phyloP scores from a whole-genome alignment of 225 moss, liverwort and hornwort genomes.

The Sphagnum tenellum region DNA sequence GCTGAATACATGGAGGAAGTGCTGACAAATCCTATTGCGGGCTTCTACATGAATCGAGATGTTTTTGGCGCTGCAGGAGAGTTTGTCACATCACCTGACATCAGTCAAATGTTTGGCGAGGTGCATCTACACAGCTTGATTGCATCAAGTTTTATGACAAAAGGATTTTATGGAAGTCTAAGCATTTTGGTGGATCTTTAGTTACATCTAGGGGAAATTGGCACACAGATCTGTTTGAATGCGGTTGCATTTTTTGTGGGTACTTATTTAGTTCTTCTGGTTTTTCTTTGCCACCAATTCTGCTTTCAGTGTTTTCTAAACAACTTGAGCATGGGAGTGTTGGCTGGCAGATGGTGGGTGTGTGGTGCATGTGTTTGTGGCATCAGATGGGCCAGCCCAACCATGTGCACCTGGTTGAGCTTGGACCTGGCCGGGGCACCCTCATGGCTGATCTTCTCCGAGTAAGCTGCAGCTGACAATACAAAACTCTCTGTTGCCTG shows the following conservation, averaged over 20 bases:
- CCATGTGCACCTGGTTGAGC: constrained; percentile 58
- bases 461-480: constrained; percentile 15
- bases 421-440: constrained; percentile 92
- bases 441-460: constrained; percentile 90
- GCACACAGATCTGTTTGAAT: neutral
- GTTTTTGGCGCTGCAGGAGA: constrained; percentile 81
- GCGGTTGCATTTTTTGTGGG: neutral
- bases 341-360: constrained; percentile 61
- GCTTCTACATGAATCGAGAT: constrained; percentile 89
- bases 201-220: too few relatives aligned
- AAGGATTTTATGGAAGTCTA: too few relatives aligned
- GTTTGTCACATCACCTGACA: constrained; percentile 94
- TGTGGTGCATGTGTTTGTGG: constrained; percentile 95
- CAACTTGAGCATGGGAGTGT: neutral
- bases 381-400: constrained; percentile 81
- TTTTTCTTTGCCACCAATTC: too few relatives aligned
- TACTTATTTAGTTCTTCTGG: neutral
- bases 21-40: constrained; percentile 83
- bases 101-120: constrained; percentile 97
- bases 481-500: neutral
- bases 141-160: too few relatives aligned
- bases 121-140: constrained; percentile 16
- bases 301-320: neutral
- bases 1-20: constrained; percentile 95
- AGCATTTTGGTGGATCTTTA: too few relatives aligned